Base-by-base conservation (phyloP, 1,284 basidiomycete species). In the Lentinula novae-zelandiae region DNA sequence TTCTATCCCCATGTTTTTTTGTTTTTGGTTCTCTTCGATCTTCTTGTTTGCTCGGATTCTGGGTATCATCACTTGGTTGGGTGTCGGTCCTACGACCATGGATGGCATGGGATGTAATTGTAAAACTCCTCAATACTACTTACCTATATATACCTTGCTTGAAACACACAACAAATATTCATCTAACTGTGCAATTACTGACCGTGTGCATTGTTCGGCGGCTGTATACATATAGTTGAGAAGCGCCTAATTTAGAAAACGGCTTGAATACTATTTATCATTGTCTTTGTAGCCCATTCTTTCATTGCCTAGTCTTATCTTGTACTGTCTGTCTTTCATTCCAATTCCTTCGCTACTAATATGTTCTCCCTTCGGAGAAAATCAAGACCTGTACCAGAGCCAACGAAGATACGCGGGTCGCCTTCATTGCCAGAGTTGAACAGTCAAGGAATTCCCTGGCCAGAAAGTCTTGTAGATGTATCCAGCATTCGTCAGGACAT, bases 301-400 rank as follows among this genome's bases (percentile, higher is more conserved):
- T 52, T 62, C 60, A 51, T 55, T 57, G 53, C 50, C 71, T 60
- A 64, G 63, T 67, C 64, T n/a, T 46, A 46, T 46, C 68, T 56
- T 65, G 33, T 46, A 34, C 52, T 62, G 51, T 53, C 52, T 62
- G 48, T 53, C 48, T 58, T 53, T 58, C 39, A 48, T 48, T 27
- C 63, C 40, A 65, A 69, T 65, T 66, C 66, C 65, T 5, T 46
- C 44, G n/a, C 44, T 22, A 22, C 12, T 63, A 63, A 71, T 67
- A 90, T 92, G 84, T 91, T 92, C 75, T 85, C 86, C 64, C 86
- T 87, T 70, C 86, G 89, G 63, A 83, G 89, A 66, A 89, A 85
- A 72, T 68, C 78, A 76, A 79, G 85, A 81, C 75, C 82, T 73
- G 75, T 79, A 69, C 69, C 78, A 65, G 78, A 77, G 64, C 65